Evolutionary conservation across 495 filamentous ascomycete species (phyloP).

Genomic region (Elaphomyces granulatus): DNA sequence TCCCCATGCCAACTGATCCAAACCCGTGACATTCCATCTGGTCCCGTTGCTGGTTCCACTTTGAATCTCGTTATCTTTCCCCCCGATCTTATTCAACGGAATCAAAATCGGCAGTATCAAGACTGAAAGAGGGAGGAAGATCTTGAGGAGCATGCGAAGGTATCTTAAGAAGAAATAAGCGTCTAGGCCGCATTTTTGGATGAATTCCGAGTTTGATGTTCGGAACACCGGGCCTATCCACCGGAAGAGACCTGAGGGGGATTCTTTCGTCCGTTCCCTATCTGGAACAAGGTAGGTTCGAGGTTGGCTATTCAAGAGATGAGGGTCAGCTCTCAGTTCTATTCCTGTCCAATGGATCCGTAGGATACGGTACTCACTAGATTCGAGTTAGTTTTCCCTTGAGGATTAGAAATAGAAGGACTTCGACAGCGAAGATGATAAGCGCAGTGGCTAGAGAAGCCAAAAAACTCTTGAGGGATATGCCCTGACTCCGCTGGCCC

Average conservation of each 20-base stretch:
- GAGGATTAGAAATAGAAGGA: constrained; percentile 60
- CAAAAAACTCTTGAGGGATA: constrained; percentile 45
- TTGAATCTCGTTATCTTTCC: constrained; percentile 41
- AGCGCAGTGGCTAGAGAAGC: constrained; percentile 60
- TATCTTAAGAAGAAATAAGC: constrained; percentile 98
- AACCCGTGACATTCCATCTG: constrained; percentile 43
- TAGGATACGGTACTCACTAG: constrained; percentile 59
- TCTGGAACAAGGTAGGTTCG: constrained; percentile 87
- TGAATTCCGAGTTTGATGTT: constrained; percentile 73
- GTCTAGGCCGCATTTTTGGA: constrained; percentile 88
- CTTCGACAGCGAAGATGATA: constrained; percentile 63
- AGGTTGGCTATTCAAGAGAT: constrained; percentile 43
- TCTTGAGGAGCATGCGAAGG: constrained; percentile 80
- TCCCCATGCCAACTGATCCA: constrained; percentile 80
- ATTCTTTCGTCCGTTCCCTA: constrained; percentile 61
- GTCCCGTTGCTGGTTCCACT: constrained; percentile 25
- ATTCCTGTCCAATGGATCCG: no score
- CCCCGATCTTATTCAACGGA: constrained; percentile 64
- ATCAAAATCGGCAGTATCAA: constrained; percentile 76
- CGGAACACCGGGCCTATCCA: constrained; percentile 60
- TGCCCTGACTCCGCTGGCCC: constrained; percentile 33
- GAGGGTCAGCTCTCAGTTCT: no score
- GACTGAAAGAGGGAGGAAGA: constrained; percentile 69
- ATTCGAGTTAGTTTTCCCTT: constrained; percentile 69
- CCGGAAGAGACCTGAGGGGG: constrained; percentile 52